A percentile compares a stretch with the other conserved stretches of the same genome.
These are phyloP conservation scores for Triangularia verruculosa DNA, from an alignment of 2,329 filamentous ascomycete species.

Conservation along the genomic window DNA sequence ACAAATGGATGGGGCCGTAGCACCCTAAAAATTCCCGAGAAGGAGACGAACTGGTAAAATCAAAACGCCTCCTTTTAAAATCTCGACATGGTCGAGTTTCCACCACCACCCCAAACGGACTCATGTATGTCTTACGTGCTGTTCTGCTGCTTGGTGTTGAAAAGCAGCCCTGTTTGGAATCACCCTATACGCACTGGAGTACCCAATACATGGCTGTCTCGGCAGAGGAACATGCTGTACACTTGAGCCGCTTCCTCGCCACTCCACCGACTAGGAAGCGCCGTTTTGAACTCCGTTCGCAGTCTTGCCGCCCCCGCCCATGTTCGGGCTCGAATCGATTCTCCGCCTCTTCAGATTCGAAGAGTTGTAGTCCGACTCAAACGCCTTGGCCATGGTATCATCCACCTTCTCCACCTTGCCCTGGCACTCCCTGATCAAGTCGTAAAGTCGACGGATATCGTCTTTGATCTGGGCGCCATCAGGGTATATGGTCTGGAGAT, in stretches of 20 bases:
- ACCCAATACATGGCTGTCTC: background rate
- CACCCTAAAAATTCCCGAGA: too few species aligned
- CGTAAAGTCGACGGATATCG: constrained; percentile 17
- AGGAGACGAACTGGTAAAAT: too few species aligned
- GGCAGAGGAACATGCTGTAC: background rate
- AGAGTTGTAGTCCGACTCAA: background rate
- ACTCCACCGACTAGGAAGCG: background rate
- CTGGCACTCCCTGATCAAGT: constrained; percentile 6
- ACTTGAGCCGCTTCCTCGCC: background rate
- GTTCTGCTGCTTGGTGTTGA: too few species aligned
- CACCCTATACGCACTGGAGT: background rate
- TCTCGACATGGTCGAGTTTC: too few species aligned
- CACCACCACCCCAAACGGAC: too few species aligned
- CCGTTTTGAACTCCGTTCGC: background rate
- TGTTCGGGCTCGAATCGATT: constrained; percentile 7
- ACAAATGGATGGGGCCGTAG: too few species aligned
- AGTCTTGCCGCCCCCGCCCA: too few species aligned
- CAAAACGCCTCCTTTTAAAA: too few species aligned
- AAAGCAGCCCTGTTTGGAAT: too few species aligned
- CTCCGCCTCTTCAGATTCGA: constrained; percentile 8
- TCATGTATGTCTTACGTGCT: too few species aligned
- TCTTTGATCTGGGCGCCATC: constrained; percentile 15
- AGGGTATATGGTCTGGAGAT: constrained; percentile 35
- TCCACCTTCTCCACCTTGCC: constrained; percentile 9
- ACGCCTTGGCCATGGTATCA: background rate